Evolutionary conservation across 768 basidiomycete species (phyloP), one percentile per base, ranked within the genome.

Genomic region (Lactarius sp.): DNA sequence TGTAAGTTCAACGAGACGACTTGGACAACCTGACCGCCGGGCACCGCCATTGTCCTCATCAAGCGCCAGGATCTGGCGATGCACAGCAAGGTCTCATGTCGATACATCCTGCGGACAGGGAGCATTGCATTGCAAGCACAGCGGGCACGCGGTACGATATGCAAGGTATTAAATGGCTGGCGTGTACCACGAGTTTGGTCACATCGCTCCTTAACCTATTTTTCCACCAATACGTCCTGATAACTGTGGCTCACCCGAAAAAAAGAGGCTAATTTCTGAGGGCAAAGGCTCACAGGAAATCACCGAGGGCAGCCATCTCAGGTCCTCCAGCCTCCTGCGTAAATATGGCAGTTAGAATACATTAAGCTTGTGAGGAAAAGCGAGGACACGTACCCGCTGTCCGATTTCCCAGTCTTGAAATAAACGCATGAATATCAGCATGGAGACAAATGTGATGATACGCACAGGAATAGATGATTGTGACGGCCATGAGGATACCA

Each of bases 401-500:
- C 94, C 94, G 57, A 97, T 94, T 75, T 97, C 94, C 89, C 93
- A 97, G 75, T 95, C 92, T 93, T 69, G 8, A 53, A 27, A 33
- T 27, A 13, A 12, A 42, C 47, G 22, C 47, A 27, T 49, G 36
- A 39, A 18, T 18, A 59, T 57, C 14, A 51, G 44, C 12, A 59
- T n/a, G 54, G 50, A 63, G 8, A 4, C 22, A 2, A 16, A 37
- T 62, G 52, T 56, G 34, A 59, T 64, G 56, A 18, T 34, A 75
- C 74, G 67, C 53, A 75, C 75, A 76, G 46, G 92, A 89, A 75
- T 97, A 97, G 75, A 98, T 97, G 72, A 94, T 98, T 27, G 96
- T 97, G 56, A 96, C 94, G 37, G 94, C 94, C 93, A 98, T 95
- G 68, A 98, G 80, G 72, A 97, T 97, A 81, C 93, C 92, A 6